Conservation (phyloP, 768 basidiomycete species). For the Hemileccinum rubropunctum region DNA sequence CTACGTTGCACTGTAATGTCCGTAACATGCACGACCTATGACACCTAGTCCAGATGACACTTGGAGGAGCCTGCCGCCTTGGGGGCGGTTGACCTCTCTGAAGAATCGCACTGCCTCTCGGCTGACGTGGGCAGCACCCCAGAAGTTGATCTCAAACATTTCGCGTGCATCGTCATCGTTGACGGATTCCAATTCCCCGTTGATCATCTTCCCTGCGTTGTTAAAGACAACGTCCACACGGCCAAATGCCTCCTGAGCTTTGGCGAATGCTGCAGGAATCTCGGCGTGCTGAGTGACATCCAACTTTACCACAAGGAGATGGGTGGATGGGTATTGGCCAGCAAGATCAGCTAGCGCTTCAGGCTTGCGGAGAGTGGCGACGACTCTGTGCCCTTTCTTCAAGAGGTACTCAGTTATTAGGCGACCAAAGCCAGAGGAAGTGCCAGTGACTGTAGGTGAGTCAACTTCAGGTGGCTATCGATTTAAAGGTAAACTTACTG, state of each 20-base stretch:
- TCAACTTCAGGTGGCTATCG: neutral
- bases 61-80: conserved; percentile 37
- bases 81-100: conserved; percentile 37
- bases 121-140: conserved; percentile 31
- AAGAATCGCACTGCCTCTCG: conserved; percentile 34
- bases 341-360: conserved; percentile 29
- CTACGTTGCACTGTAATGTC: conserved; percentile 29
- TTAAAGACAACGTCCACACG: conserved; percentile 38
- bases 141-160: conserved; percentile 40
- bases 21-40: neutral
- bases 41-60: conserved; percentile 29
- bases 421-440: conserved; percentile 41
- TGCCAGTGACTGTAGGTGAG: conserved; percentile 30
- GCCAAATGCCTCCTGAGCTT: conserved; percentile 32
- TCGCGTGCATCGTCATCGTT: conserved; percentile 29
- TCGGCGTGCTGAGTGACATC: conserved; percentile 29
- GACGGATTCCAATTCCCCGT: conserved; percentile 35
- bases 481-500: conserved; percentile 3
- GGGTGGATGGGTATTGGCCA: conserved; percentile 21
- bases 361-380: conserved; percentile 42
- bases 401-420: conserved; percentile 33
- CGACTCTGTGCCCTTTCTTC: conserved; percentile 33
- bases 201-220: conserved; percentile 32
- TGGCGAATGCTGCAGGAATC: conserved; percentile 27
- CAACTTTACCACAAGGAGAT: conserved; percentile 24